Base-by-base conservation (phyloP, 371 early-diverging fungal species). In the Dentiscutata heterogama region DNA sequence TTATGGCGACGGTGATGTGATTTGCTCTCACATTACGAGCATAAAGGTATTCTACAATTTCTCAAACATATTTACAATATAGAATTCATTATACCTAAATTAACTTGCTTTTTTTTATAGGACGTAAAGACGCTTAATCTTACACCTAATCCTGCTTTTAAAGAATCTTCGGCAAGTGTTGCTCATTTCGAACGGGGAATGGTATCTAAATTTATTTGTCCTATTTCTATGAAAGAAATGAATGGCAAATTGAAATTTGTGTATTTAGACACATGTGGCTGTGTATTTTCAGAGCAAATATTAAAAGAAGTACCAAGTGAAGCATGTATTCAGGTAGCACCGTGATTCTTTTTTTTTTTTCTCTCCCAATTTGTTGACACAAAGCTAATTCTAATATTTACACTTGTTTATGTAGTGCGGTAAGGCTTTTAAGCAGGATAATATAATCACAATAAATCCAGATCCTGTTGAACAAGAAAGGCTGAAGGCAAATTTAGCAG, bases 181-280 rank as follows among this genome's bases (percentile, higher is more conserved):
- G 89, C 91, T 4, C 85, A 86, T 50, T 65, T 87, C 39, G 92
- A 93, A 29, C 89, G 86, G 82, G 89, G 86, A 65, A 84, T 89
- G 76, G 89, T 87, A 82, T 84, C 93, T 27, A 89, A 84, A 83
- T 98, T 94, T 82, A 90, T 95, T 29, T 99, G 99, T 82, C 98
- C 99, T 0, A 88, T 99, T 16, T 94, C 98, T 0, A 88, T 92
- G 88, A 96, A 95, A 85, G 98, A 97, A 88, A 96, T 99, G 96
- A 97, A 95, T 83, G 98, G 98, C 14, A 94, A 94, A 76, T 87
- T 90, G 74, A 91, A 91, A 42, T 97, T 97, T 84, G 92, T 94
- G 20, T 95, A 92, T 84, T 80, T 94, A 39, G 88, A 89, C 77
- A 88, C 91, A 6, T 99, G 99, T 84, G 98, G 99, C 0, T 96